Evolutionary conservation across 371 early-diverging fungal species (phyloP).

Genomic region (Coemansia sp.): DNA sequence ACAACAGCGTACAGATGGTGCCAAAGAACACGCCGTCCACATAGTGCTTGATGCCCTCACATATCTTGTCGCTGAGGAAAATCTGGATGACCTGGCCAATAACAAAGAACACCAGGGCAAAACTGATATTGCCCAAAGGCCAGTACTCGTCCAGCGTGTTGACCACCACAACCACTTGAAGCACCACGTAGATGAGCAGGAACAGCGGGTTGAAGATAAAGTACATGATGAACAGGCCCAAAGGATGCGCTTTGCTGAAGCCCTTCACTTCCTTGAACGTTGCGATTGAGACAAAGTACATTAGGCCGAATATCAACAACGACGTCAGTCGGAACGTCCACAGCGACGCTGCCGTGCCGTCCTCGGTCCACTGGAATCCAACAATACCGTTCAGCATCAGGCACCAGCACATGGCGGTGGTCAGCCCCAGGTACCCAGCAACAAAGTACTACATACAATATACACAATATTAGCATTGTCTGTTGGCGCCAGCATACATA

Average conservation of each 20-base stretch:
- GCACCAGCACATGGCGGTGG: slow-evolving; percentile 85
- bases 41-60: slow-evolving; percentile 88
- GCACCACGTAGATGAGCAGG: slow-evolving; percentile 79
- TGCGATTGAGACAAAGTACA: slow-evolving; percentile 77
- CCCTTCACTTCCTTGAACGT: slow-evolving; percentile 72
- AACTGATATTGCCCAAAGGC: slow-evolving; percentile 89
- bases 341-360: slow-evolving; percentile 70
- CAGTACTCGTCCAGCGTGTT: slow-evolving; percentile 94
- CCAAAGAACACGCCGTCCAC: slow-evolving; percentile 96
- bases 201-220: slow-evolving; percentile 83
- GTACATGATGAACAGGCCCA: slow-evolving; percentile 83
- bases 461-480: neutral
- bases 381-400: slow-evolving; percentile 93
- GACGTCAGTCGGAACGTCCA: slow-evolving; percentile 86
- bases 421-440: slow-evolving; percentile 78
- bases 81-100: slow-evolving; percentile 81
- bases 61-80: slow-evolving; percentile 74
- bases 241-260: slow-evolving; percentile 63
- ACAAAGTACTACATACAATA: slow-evolving; percentile 72
- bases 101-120: slow-evolving; percentile 83
- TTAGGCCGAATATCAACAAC: slow-evolving; percentile 69
- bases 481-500: neutral
- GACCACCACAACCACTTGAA: slow-evolving; percentile 90
- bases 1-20: slow-evolving; percentile 83
- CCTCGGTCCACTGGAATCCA: slow-evolving; percentile 95